Evolutionary conservation across 1,284 basidiomycete species (phyloP).

Genomic region (Anthracocystis panici-leucophaei): DNA sequence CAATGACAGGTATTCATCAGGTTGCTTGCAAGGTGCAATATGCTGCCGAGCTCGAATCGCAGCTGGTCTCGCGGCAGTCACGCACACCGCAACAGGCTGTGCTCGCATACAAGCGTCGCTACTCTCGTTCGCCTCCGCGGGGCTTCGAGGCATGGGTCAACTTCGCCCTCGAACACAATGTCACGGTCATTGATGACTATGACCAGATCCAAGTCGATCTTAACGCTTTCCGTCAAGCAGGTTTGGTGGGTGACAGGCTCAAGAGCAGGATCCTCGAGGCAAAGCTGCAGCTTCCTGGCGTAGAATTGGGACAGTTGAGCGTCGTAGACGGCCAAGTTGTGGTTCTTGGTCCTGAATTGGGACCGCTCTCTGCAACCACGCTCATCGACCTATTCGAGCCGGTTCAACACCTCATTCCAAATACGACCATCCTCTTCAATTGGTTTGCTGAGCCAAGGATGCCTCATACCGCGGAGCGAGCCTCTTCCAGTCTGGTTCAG

Average conservation of each 20-base stretch:
- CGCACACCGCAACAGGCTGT: conserved; percentile 21
- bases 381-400: conserved; percentile 25
- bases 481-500: background rate
- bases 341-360: conserved; percentile 20
- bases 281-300: conserved; percentile 11
- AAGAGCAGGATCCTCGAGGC: conserved; percentile 33
- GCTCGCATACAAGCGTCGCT: conserved; percentile 25
- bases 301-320: conserved; percentile 21
- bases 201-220: conserved; percentile 41
- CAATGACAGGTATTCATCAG: conserved; percentile 9
- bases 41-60: conserved; percentile 22
- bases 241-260: conserved; percentile 25
- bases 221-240: conserved; percentile 18
- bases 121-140: conserved; percentile 23
- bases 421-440: conserved; percentile 35
- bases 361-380: conserved; percentile 21
- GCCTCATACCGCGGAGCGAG: conserved; percentile 1
- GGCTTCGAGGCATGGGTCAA: conserved; percentile 30
- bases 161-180: conserved; percentile 27
- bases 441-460: conserved; percentile 36
- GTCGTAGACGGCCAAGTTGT: conserved; percentile 23
- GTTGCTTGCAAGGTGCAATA: conserved; percentile 35
- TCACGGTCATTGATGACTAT: conserved; percentile 37
- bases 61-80: conserved; percentile 30
- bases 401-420: conserved; percentile 29